Base-by-base conservation (phyloP, 345 rosid genomes). In the Citrus medica region DNA sequence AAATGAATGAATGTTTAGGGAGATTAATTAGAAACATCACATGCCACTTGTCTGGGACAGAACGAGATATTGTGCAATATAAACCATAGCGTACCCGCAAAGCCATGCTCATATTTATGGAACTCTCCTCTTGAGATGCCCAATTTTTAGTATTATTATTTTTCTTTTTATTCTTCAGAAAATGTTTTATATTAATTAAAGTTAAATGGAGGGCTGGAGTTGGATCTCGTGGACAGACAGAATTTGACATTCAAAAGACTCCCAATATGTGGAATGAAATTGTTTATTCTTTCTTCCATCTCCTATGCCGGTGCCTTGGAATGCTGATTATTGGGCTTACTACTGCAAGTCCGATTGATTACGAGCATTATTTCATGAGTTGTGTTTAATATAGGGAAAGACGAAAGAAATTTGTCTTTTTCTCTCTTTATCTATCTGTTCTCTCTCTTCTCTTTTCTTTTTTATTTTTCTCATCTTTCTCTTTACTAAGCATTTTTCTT, bases 371-470 rank as follows among this genome's bases (percentile, higher is more conserved):
- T 42, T 32, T 32, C 5, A 32, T 32, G 5, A 32, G 5, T 32
- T 32, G 33, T 32, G 5, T 4, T 32, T 32, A 4, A 0, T 4
- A 32, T 32, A 0, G 5, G 3, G 0, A 4, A 32, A 32, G 0
- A 32, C 0, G 4, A 32, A 0, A 4, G 0, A 32, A 32, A 32
- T 32, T 32, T 0, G 0, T 32, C 5, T 4, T 32, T 32, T 32
- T 32, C 0, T 32, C 0, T 0, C 5, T 32, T 4, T 32, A 32
- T 0, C 5, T 5, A 32, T 32, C 0, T 5, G 4, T 0, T 32
- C 5, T 32, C 4, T 32, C 4, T 32, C 5, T 32, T 32, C 0
- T 0, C 0, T 32, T 32, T 4, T 32, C 0, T 32, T 32, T 0
- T 32, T 32, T 32, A 4, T 32, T 32, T 32, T 0, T 32, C 33